Base-by-base conservation (phyloP, 1,284 basidiomycete species). In the Meripilus lineatus region DNA sequence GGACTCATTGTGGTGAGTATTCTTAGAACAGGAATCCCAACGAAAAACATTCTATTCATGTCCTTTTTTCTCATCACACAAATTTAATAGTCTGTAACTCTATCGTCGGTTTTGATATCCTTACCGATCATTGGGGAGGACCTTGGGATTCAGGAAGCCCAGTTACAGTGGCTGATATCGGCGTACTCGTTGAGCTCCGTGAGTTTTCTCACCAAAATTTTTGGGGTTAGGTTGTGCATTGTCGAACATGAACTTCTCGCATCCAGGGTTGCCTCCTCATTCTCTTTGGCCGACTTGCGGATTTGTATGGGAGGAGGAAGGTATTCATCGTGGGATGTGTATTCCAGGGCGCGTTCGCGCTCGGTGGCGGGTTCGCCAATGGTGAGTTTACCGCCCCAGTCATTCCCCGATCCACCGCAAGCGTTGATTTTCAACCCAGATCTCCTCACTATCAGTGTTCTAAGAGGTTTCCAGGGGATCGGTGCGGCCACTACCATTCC, bases 401-500 rank as follows among this genome's bases (percentile, higher is more conserved):
- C 6, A 8, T 33, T 11, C 13, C 35, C 23, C 39, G 25, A 6
- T 22, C 36, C 20, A 17, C 22, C 46, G n/a, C 41, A 38, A 18
- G 23, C 45, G 22, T 38, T 39, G 7, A 26, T 18, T 28, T 37
- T 17, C 42, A 15, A 7, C 25, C 7, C 38, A 81, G 80, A 75
- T 54, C 67, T 72, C 5, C 61, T 77, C 21, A 71, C 75, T 0
- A 62, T 89, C 17, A 75, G 79, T 52, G 58, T 88, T n/a, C 66
- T 89, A 11, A 72, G 85, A 40, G 86, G 70, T 1, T 61, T 88
- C 14, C 84, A 88, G 55, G 87, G 87, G 2, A 62, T 86, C 33
- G 86, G 86, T 1, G 69, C 72, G 0, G 83, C 87, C 0, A 84
- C 84, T 0, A 72, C 74, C 3, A 74, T 87, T 13, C 87, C 86